phyloP scores from a whole-genome alignment of 1,284 basidiomycete genomes.

The Ustilago loliicola region DNA sequence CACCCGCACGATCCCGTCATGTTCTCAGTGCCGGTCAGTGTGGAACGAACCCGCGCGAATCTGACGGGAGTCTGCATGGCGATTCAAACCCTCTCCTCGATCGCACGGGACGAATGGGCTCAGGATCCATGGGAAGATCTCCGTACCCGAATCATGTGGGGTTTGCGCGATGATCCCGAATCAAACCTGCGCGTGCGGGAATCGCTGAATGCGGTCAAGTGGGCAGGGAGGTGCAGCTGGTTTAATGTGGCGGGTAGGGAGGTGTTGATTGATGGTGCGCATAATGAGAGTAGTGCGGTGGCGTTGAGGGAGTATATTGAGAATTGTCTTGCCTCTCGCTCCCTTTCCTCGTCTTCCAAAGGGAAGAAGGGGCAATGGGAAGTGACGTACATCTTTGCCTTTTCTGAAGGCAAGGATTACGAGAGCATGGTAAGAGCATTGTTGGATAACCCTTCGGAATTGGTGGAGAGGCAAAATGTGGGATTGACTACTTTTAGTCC shows the following conservation, averaged over 20 bases:
- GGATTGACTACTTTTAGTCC: slow-evolving; percentile 62
- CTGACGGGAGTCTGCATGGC: slow-evolving; percentile 61
- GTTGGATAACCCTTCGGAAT: slow-evolving; percentile 11
- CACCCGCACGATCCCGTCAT: slow-evolving; percentile 52
- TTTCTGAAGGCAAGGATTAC: slow-evolving; percentile 65
- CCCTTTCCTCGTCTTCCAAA: too few species aligned
- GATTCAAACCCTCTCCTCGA: slow-evolving; percentile 63
- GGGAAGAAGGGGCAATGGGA: slow-evolving; percentile 19
- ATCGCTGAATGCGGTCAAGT: slow-evolving; percentile 70
- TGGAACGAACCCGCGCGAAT: slow-evolving; percentile 58
- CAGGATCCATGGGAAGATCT: slow-evolving; percentile 57
- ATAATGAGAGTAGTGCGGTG: slow-evolving; percentile 86
- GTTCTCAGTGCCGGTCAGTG: slow-evolving; percentile 23
- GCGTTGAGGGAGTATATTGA: slow-evolving; percentile 81
- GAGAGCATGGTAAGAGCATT: slow-evolving; percentile 53
- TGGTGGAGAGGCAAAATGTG: slow-evolving; percentile 52
- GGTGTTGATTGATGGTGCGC: slow-evolving; percentile 88
- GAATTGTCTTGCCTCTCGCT: slow-evolving; percentile 36
- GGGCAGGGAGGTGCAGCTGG: slow-evolving; percentile 89
- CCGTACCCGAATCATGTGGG: slow-evolving; percentile 61
- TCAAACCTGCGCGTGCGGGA: slow-evolving; percentile 39
- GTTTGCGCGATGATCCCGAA: slow-evolving; percentile 45
- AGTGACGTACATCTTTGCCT: slow-evolving; percentile 63
- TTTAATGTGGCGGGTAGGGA: slow-evolving; percentile 63
- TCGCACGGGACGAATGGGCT: slow-evolving; percentile 62